A percentile compares a stretch with the other conserved stretches of the same genome.
Evolutionary conservation across 2,329 filamentous ascomycete genomes (phyloP).

Genomic region (Fusarium liriodendri): DNA sequence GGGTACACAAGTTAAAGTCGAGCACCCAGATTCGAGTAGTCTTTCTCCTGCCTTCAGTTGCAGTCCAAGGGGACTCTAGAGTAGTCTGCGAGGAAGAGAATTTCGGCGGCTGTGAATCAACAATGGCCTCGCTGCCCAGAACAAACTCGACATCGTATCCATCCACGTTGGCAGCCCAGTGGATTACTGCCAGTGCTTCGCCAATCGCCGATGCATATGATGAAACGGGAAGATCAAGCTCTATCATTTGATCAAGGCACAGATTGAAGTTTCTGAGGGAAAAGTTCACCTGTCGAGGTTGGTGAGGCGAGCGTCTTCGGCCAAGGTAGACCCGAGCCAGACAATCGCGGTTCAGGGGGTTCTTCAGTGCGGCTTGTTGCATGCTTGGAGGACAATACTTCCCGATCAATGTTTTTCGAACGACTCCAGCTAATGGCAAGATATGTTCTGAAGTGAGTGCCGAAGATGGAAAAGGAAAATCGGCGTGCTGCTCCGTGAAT

Average conservation of each 20-base stretch:
- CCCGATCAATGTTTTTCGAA: constrained; percentile 36
- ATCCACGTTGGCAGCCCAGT: constrained; percentile 36
- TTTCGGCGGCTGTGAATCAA: background rate
- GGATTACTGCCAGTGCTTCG: constrained; percentile 38
- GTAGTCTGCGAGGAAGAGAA: background rate
- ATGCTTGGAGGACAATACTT: constrained; percentile 21
- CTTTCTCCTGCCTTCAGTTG: background rate
- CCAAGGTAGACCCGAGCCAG: constrained; percentile 34
- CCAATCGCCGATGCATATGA: constrained; percentile 28
- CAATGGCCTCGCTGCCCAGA: constrained; percentile 19
- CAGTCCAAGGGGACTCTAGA: background rate
- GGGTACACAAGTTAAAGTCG: constrained; percentile 37
- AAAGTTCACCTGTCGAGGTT: constrained; percentile 26
- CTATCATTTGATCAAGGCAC: constrained; percentile 34
- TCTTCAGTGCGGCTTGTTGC: background rate
- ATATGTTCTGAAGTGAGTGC: constrained; percentile 41
- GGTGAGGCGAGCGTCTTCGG: constrained; percentile 1
- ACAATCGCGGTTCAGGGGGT: constrained; percentile 33
- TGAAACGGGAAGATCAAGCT: constrained; percentile 11
- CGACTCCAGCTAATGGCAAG: constrained; percentile 33
- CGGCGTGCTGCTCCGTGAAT: background rate
- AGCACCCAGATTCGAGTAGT: constrained; percentile 21
- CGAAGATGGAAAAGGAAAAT: constrained; percentile 30
- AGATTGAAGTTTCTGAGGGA: constrained; percentile 39
- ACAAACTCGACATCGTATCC: constrained; percentile 40